Evolutionary conservation across 2,329 filamentous ascomycete genomes (phyloP).

Genomic region (Colletotrichum sojae): DNA sequence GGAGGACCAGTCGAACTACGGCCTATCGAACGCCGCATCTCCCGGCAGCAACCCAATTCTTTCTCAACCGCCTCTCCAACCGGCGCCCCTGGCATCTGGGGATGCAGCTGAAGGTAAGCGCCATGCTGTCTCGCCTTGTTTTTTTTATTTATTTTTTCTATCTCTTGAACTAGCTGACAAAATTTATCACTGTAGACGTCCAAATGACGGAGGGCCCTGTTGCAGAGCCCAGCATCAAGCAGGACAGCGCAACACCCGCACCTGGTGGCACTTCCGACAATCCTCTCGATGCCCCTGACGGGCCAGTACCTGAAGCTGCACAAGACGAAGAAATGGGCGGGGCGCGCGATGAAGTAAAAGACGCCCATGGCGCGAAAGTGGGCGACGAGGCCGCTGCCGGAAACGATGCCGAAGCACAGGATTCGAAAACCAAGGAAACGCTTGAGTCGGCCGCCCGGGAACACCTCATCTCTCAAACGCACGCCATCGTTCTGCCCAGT

Average conservation of each 20-base stretch:
- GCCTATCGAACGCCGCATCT: conserved; percentile 70
- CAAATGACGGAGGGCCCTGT: conserved; percentile 71
- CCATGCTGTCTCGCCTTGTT: background rate
- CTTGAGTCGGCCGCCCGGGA: conserved; percentile 90
- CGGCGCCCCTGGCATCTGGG: conserved; percentile 11
- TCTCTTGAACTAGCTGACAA: background rate
- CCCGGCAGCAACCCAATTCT: conserved; percentile 70
- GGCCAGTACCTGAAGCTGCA: conserved; percentile 73
- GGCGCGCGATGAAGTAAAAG: conserved; percentile 64
- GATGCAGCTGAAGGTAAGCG: conserved; percentile 33
- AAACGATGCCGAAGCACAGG: conserved; percentile 65
- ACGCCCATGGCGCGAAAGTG: conserved; percentile 57
- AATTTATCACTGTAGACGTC: conserved; percentile 63
- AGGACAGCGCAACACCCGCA: conserved; percentile 72
- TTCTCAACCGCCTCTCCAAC: conserved; percentile 67
- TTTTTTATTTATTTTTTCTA: background rate
- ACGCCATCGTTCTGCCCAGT: conserved; percentile 95
- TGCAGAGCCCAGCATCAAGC: conserved; percentile 68
- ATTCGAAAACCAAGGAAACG: conserved; percentile 81
- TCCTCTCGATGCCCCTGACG: conserved; percentile 78
- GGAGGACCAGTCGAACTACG: conserved; percentile 72
- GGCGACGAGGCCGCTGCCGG: conserved; percentile 62
- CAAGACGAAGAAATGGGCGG: conserved; percentile 89
- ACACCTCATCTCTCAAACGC: conserved; percentile 92
- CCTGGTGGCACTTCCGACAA: conserved; percentile 70